Conservation (phyloP, 2,329 filamentous ascomycete genomes). For the Davidsoniella australis region DNA sequence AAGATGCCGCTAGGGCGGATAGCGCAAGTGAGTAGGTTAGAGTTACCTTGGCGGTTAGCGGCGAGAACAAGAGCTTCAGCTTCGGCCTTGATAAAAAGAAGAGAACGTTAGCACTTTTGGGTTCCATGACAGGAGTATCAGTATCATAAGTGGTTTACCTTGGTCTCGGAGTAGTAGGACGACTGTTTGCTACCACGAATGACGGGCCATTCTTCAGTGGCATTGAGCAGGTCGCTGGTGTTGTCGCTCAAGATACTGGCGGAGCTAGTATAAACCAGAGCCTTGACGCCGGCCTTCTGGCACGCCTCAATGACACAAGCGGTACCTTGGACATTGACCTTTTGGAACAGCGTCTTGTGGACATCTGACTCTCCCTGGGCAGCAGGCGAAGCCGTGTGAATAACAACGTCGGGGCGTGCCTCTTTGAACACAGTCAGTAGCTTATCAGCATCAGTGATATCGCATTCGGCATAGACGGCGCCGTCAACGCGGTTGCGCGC, state of each 20-base stretch:
- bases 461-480: conserved; percentile 52
- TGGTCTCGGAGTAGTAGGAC: conserved; percentile 83
- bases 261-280: conserved; percentile 80
- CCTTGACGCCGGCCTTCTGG: conserved; percentile 52
- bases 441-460: conserved; percentile 52
- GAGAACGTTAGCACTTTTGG: not conserved
- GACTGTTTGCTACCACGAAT: conserved; percentile 53
- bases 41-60: conserved; percentile 45
- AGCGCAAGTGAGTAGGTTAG: conserved; percentile 55
- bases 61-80: conserved; percentile 68
- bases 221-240: conserved; percentile 59
- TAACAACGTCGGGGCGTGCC: conserved; percentile 62
- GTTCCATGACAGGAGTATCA: not conserved
- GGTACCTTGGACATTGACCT: conserved; percentile 82
- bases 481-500: conserved; percentile 46
- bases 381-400: conserved; percentile 72
- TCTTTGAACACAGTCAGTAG: conserved; percentile 47
- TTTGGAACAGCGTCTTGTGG: conserved; percentile 47
- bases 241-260: conserved; percentile 79
- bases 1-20: conserved; percentile 82
- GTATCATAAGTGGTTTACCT: conserved; percentile 33
- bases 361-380: conserved; percentile 35
- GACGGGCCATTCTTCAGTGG: conserved; percentile 66
- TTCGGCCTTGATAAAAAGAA: conserved; percentile 34
- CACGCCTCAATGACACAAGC: conserved; percentile 59